phyloP scores from a whole-genome alignment of 768 basidiomycete genomes.

The Polyporus arcularius region DNA sequence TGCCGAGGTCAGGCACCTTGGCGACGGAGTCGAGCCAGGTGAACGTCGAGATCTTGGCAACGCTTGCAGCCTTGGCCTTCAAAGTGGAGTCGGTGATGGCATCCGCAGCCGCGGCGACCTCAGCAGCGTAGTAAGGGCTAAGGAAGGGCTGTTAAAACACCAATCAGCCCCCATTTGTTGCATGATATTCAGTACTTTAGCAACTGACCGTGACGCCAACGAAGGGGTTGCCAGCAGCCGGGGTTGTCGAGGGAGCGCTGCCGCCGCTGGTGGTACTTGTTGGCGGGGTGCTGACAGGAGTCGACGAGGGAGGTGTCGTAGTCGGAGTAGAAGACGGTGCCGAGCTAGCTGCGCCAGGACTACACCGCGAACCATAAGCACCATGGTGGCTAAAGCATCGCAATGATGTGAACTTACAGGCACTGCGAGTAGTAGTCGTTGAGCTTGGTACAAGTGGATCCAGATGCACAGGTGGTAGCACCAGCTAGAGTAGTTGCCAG shows the following conservation, averaged over 20 bases:
- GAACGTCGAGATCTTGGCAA: slow-evolving; percentile 63
- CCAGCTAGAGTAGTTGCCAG: slow-evolving; percentile 23
- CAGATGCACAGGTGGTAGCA: slow-evolving; percentile 35
- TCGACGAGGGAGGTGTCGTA: slow-evolving; percentile 17
- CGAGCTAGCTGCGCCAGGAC: slow-evolving; percentile 10
- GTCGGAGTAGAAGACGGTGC: slow-evolving; percentile 10
- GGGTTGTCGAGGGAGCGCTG: slow-evolving; percentile 29
- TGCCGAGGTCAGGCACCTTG: slow-evolving; percentile 55
- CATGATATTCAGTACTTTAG: background rate
- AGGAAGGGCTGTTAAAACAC: slow-evolving; percentile 43
- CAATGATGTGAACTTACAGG: slow-evolving; percentile 24
- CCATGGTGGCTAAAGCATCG: background rate
- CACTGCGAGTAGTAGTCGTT: slow-evolving; percentile 39
- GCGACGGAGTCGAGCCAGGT: slow-evolving; percentile 60
- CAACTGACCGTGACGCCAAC: slow-evolving; percentile 44
- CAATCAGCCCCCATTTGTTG: background rate
- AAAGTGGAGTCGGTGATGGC: slow-evolving; percentile 49
- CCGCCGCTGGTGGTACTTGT: slow-evolving; percentile 24
- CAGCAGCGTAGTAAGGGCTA: slow-evolving; percentile 56
- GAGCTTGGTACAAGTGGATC: slow-evolving; percentile 30
- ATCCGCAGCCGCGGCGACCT: slow-evolving; percentile 52
- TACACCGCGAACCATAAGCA: background rate
- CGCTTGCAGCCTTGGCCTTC: slow-evolving; percentile 50
- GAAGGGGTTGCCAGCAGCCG: slow-evolving; percentile 55
- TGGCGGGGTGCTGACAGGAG: slow-evolving; percentile 1